Conservation (phyloP, 2,329 filamentous ascomycete species). For the Diaporthe ampelina region DNA sequence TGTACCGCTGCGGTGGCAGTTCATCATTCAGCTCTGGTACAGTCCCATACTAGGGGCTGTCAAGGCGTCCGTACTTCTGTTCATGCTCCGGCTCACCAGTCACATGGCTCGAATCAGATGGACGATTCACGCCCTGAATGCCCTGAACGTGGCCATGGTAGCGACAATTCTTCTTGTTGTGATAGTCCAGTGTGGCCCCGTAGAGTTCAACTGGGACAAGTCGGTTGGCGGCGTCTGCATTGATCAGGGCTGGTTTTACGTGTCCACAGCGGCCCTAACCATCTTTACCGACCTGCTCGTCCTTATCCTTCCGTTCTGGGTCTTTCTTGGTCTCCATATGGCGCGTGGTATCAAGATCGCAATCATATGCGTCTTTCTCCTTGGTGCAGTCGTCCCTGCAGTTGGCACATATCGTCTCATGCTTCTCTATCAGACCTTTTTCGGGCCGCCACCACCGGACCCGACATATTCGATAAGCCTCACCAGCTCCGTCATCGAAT, state of each 20-base stretch:
- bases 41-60: constrained; percentile 53
- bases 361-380: constrained; percentile 50
- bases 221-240: constrained; percentile 51
- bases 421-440: constrained; percentile 44
- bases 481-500: constrained; percentile 46
- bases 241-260: constrained; percentile 46
- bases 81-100: constrained; percentile 50
- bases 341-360: constrained; percentile 49
- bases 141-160: constrained; percentile 48
- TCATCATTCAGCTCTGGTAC: constrained; percentile 52
- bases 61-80: constrained; percentile 53
- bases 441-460: constrained; percentile 43
- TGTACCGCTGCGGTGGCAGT: constrained; percentile 47
- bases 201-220: constrained; percentile 60
- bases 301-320: constrained; percentile 57
- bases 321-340: constrained; percentile 50
- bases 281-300: constrained; percentile 60
- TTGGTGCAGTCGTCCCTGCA: constrained; percentile 46
- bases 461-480: constrained; percentile 46
- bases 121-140: constrained; percentile 49
- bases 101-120: constrained; percentile 47
- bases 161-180: constrained; percentile 50
- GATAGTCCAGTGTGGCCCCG: constrained; percentile 55
- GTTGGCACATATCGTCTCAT: constrained; percentile 45
- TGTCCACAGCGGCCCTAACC: constrained; percentile 56